Evolutionary conservation across 176 grass and related monocot species (phyloP), one percentile per base, ranked within the genome.

Genomic region (Tillandsia leiboldiana): DNA sequence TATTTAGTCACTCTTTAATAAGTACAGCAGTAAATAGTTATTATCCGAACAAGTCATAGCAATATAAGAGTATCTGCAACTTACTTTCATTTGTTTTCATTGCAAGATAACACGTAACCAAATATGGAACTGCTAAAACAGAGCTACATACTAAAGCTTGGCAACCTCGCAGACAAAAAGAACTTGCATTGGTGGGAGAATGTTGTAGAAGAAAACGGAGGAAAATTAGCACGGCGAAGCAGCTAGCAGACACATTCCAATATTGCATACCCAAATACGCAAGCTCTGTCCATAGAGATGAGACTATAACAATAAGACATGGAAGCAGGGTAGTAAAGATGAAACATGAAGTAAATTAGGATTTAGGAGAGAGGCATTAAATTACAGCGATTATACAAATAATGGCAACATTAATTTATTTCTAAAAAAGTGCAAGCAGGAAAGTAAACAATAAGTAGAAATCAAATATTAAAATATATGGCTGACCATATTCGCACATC

Each of bases 221-320:
- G 69, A 87, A 99, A 48, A 78, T 67, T 73, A 97, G 65, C 78
- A 93, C 82, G 64, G 82, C 69, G 57, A 84, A 79, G 64, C 89
- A 93, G 72, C 87, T 77, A 28, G 82, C 65, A 22, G 89, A 93
- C 48, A 67, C 79, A 8, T 77, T 88, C 89, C 89, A 99, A 75
- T 90, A 93, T 68, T 90, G 89, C 89, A 92, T 90, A 49, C 83
- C 75, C 10, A 87, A 80, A 72, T 89, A 85, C 42, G 73, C 65
- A 68, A 88, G 54, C 73, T 93, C 94, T 99, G 75, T 49, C 48
- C 63, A 83, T 33, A 49, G 51, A 83, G 76, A 74, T 10, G 53
- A 0, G 14, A 28, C 3, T 1, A 47, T 67, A 42, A 42, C 33
- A 42, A 42, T 42, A 42, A 61, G 8, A 23, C 56, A 61, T 61